These are phyloP conservation scores for Aaosphaeria pasadenensis DNA, from an alignment of 2,329 filamentous ascomycete genomes.

Conservation along the genomic window DNA sequence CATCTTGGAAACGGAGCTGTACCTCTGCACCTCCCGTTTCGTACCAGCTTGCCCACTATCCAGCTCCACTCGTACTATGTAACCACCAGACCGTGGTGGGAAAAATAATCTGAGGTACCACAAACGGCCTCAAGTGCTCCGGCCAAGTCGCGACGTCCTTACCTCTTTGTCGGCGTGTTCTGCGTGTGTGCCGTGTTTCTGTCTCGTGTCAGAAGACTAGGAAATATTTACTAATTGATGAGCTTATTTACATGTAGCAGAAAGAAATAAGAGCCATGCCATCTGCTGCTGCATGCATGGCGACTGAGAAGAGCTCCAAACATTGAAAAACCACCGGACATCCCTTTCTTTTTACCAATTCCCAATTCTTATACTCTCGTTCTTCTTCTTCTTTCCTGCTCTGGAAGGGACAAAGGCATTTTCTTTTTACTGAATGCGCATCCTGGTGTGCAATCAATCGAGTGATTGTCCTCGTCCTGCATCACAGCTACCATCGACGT, in stretches of 20 bases:
- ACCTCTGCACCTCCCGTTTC: too few species aligned
- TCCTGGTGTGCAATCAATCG: too few species aligned
- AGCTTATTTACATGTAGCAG: background rate
- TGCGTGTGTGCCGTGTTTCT: background rate
- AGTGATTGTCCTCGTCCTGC: too few species aligned
- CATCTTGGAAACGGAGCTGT: conserved; percentile 19
- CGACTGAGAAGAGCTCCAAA: too few species aligned
- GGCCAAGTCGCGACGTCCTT: conserved; percentile 16
- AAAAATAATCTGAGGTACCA: conserved; percentile 24
- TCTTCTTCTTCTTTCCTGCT: too few species aligned
- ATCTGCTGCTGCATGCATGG: too few species aligned
- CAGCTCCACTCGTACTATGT: conserved; percentile 4
- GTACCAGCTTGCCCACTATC: conserved; percentile 9
- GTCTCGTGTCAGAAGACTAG: background rate
- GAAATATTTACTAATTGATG: background rate
- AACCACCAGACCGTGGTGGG: conserved; percentile 5
- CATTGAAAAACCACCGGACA: too few species aligned
- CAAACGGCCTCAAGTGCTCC: conserved; percentile 24
- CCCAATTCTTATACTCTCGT: too few species aligned
- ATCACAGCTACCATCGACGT: background rate
- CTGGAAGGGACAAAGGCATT: too few species aligned
- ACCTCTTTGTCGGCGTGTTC: background rate
- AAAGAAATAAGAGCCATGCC: too few species aligned
- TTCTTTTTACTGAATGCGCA: too few species aligned
- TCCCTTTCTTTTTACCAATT: too few species aligned